Evolutionary conservation across 768 basidiomycete genomes (phyloP).

Genomic region (Suillus discolor): DNA sequence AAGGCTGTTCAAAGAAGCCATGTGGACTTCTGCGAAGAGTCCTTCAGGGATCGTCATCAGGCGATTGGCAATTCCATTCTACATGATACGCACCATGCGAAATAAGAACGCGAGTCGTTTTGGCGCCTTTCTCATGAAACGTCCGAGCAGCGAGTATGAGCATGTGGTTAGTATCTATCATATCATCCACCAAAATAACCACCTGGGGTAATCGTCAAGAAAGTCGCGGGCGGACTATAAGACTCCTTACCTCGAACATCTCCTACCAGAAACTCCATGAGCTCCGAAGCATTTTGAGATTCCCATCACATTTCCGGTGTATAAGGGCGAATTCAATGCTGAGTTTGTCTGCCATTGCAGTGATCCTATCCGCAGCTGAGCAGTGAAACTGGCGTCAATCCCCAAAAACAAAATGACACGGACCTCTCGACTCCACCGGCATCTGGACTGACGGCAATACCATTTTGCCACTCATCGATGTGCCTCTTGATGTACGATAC

Average conservation of each 20-base stretch:
- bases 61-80: constrained; percentile 12
- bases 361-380: constrained; percentile 59
- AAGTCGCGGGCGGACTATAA: neutral
- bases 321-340: constrained; percentile 95
- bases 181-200: constrained; percentile 96
- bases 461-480: constrained; percentile 84
- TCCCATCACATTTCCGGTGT: constrained; percentile 84
- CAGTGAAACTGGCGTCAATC: neutral
- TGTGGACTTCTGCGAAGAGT: constrained; percentile 75
- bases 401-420: constrained; percentile 28
- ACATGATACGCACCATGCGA: constrained; percentile 72
- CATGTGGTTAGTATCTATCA: constrained; percentile 97
- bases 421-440: constrained; percentile 98
- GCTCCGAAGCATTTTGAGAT: constrained; percentile 63
- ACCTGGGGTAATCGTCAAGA: constrained; percentile 47
- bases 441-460: constrained; percentile 94
- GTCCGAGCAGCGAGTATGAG: constrained; percentile 81
- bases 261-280: constrained; percentile 94
- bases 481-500: constrained; percentile 87
- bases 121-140: constrained; percentile 87
- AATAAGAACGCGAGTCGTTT: constrained; percentile 81
- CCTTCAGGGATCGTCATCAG: constrained; percentile 43
- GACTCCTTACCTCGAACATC: constrained; percentile 86
- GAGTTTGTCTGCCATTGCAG: constrained; percentile 94
- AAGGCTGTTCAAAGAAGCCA: constrained; percentile 65